Evolutionary conservation across 192 early-diverging fungal genomes (phyloP).

Genomic region (Entophlyctis luteolus): DNA sequence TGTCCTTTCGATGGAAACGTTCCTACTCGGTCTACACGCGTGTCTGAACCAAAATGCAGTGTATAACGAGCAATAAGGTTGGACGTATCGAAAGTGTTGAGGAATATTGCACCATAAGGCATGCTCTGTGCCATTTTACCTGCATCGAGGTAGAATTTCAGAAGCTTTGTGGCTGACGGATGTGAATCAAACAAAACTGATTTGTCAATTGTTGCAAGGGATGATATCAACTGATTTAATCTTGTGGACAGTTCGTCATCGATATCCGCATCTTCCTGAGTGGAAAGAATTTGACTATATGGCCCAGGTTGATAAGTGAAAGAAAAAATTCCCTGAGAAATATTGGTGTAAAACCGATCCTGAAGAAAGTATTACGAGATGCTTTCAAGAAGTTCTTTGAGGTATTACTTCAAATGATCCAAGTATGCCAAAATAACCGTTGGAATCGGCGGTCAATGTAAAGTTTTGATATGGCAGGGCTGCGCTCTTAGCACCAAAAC

Average conservation of each 20-base stretch:
- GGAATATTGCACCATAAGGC: constrained; percentile 56
- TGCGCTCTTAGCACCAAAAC: background rate
- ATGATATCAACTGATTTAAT: constrained; percentile 23
- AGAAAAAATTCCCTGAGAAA: background rate
- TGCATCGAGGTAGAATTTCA: constrained; percentile 18
- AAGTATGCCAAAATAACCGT: constrained; percentile 8
- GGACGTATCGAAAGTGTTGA: constrained; percentile 43
- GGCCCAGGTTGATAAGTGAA: constrained; percentile 3
- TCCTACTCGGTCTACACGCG: constrained; percentile 35
- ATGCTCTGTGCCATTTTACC: constrained; percentile 38
- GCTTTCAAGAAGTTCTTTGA: too few species aligned
- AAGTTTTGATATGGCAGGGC: background rate
- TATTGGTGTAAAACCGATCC: constrained; percentile 4
- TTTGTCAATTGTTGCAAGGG: constrained; percentile 38
- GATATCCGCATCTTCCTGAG: constrained; percentile 10
- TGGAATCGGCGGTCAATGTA: background rate
- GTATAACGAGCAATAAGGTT: constrained; percentile 32
- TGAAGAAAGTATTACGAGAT: background rate
- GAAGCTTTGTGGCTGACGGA: background rate
- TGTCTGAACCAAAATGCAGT: constrained; percentile 44
- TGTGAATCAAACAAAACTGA: background rate
- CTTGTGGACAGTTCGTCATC: constrained; percentile 21
- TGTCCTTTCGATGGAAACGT: constrained; percentile 54
- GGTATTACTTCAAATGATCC: constrained; percentile 3
- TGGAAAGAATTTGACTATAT: background rate